Base-by-base conservation (phyloP, 441 rosid genomes). In the Pelargonium fulgidum region DNA sequence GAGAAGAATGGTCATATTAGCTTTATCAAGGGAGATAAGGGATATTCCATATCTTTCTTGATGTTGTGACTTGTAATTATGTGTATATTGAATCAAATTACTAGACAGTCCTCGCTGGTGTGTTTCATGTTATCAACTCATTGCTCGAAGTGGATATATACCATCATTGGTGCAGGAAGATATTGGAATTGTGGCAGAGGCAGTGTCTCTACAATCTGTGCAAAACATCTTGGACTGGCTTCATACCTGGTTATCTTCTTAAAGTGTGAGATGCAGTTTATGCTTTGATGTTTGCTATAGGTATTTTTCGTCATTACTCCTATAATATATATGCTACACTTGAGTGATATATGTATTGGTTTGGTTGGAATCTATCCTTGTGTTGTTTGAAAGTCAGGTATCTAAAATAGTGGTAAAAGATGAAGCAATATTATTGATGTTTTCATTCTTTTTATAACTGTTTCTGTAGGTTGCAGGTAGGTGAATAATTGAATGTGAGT, bases 241-340 rank as follows among this genome's bases (percentile, higher is more conserved):
- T 4, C 58, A 13, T 50, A n/a, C 58, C 7, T 50, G 58, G 33
- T 14, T 20, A 48, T 22, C 61, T 45, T n/a, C 47, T 61, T 70
- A 29, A 47, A 62, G 59, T 11, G 33, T 52, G 62, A 67, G 22
- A 3, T 70, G 58, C 61, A 47, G 3, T 22, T 69, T 13, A 22
- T 44, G 44, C 67, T 62, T 44, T 20, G 17, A 39, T 50, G 16
- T 54, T 22, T 58, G 20, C 22, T 11, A 5, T 4, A 24, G 39
- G 66, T 29, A 29, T 29, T 52, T 4, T 50, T 67, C 16, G 33
- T 52, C 11, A 13, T 48, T 50, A n/a, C 58, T 50, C 58, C 58
- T 50, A 4, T 14, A n/a, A 14, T 12, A 50, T 12, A 50, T 50
- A 50, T 50, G 16, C 19, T 14, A 50, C 9, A 48, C 26, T 8